A percentile compares a stretch with the other conserved stretches of the same genome.
Evolutionary conservation across 2,329 filamentous ascomycete species (phyloP).

Genomic region (Ilyonectria destructans): DNA sequence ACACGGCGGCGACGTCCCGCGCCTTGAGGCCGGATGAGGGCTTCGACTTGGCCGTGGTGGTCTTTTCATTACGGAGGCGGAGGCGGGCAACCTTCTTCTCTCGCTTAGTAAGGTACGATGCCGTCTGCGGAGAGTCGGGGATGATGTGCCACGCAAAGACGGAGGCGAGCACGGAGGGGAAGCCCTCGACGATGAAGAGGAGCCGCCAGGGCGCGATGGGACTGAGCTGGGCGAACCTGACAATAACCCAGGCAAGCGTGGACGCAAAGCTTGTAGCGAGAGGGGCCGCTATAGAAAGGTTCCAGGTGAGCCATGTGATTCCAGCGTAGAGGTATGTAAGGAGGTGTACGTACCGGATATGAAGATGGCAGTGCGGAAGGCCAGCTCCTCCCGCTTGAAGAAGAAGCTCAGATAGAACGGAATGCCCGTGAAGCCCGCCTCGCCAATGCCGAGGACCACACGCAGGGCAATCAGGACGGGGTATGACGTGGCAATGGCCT

Average conservation of each 20-base stretch:
- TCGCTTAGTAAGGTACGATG: slow-evolving; percentile 73
- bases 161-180: slow-evolving; percentile 84
- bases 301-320: slow-evolving; percentile 44
- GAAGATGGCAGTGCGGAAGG: slow-evolving; percentile 88
- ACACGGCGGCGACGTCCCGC: slow-evolving; percentile 68
- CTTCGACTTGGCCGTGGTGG: slow-evolving; percentile 38
- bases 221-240: slow-evolving; percentile 74
- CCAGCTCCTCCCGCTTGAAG: slow-evolving; percentile 80
- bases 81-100: slow-evolving; percentile 80
- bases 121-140: slow-evolving; percentile 82
- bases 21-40: slow-evolving; percentile 63
- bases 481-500: slow-evolving; percentile 77
- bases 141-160: slow-evolving; percentile 82
- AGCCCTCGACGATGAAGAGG: slow-evolving; percentile 87
- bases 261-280: slow-evolving; percentile 86
- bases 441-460: slow-evolving; percentile 73
- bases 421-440: slow-evolving; percentile 77
- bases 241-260: slow-evolving; percentile 84
- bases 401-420: slow-evolving; percentile 78
- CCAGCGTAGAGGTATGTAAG: slow-evolving; percentile 21
- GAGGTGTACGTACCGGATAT: slow-evolving; percentile 73
- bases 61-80: slow-evolving; percentile 72
- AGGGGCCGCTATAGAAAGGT: slow-evolving; percentile 79
- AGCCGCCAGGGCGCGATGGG: slow-evolving; percentile 90
- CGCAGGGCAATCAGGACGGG: slow-evolving; percentile 71